Evolutionary conservation across 768 basidiomycete genomes (phyloP).

Genomic region (Lyophyllum decastes): DNA sequence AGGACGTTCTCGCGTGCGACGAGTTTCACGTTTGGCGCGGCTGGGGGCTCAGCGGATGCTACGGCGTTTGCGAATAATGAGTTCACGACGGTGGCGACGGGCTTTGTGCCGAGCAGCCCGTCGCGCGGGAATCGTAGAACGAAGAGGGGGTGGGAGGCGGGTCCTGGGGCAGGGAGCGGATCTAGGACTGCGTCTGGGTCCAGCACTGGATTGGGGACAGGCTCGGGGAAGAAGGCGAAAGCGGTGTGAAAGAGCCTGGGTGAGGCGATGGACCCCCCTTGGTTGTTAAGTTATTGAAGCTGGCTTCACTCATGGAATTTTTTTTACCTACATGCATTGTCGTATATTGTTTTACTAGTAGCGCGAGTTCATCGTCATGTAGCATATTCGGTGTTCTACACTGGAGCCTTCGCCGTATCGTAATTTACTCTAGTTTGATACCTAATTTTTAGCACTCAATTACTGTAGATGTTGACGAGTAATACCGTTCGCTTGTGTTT

Average conservation of each 20-base stretch:
- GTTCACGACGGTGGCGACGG: slow-evolving; percentile 47
- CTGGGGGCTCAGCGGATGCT: slow-evolving; percentile 13
- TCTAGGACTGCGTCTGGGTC: not conserved
- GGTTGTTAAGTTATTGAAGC: too few relatives aligned
- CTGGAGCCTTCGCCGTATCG: too few relatives aligned
- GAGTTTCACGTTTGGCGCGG: slow-evolving; percentile 27
- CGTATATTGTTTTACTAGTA: not conserved
- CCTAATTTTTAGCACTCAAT: too few relatives aligned
- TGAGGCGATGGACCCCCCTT: too few relatives aligned
- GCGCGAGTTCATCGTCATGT: not conserved
- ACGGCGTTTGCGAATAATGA: slow-evolving; percentile 39
- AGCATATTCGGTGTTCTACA: not conserved
- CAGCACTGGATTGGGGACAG: not conserved
- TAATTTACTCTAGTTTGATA: too few relatives aligned
- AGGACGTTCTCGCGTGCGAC: slow-evolving; percentile 21
- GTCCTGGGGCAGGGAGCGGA: not conserved
- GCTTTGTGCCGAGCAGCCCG: slow-evolving; percentile 35
- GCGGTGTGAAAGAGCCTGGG: not conserved
- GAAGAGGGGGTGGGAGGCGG: slow-evolving; percentile 10
- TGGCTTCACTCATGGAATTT: not conserved
- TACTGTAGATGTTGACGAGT: too few relatives aligned
- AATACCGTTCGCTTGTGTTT: too few relatives aligned
- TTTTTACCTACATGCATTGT: not conserved
- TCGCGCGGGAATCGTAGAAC: slow-evolving; percentile 15
- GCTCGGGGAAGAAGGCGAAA: not conserved